Base-by-base conservation (phyloP, 1,284 basidiomycete genomes). In the Mycena citricolor region DNA sequence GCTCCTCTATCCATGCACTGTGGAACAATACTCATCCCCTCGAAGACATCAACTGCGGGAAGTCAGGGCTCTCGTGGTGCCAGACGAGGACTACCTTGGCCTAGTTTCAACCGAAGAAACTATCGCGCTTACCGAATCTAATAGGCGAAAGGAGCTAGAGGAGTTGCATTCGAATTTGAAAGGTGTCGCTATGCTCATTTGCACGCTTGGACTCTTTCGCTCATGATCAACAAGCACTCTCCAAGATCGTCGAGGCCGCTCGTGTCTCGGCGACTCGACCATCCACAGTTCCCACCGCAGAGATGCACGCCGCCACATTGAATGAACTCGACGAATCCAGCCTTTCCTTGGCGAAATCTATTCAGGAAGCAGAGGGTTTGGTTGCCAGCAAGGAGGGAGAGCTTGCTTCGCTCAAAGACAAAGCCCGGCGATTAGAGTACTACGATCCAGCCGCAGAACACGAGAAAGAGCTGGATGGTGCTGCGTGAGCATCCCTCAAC, bases 371-470 rank as follows among this genome's bases (percentile, higher is more conserved):
- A 1, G 86, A 89, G 62, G 73, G 76, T 32, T 62, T 76, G 23
- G 62, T 85, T 8, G 78, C 80, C 3, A 77, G 73, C 54, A 80
- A 79, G 54, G 84, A 89, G 56, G 81, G 78, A 2, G 83, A 85
- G 57, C 70, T 88, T 1, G 69, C 81, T 13, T 66, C 71, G 8
- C 64, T 88, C 38, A 84, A 82, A 55, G 83, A 84, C 41, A 79
- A 81, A 52, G 73, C 74, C 2, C 68, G 71, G 21, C 60, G 59
- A 29, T 58, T 87, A 42, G 85, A 90, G 56, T 70, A 74, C 40
- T 80, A 76, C 40, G 86, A 90, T 61, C 82, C 84, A 16, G 81
- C 83, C 10, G 63, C 71, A 13, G 83, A 86, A 49, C 84, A 86
- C 52, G 78, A 75, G 48, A 72, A 69, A 35, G 74, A 86, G 39